Evolutionary conservation across 768 basidiomycete species (phyloP), one percentile per base, ranked within the genome.

Genomic region (Mycena crocata): DNA sequence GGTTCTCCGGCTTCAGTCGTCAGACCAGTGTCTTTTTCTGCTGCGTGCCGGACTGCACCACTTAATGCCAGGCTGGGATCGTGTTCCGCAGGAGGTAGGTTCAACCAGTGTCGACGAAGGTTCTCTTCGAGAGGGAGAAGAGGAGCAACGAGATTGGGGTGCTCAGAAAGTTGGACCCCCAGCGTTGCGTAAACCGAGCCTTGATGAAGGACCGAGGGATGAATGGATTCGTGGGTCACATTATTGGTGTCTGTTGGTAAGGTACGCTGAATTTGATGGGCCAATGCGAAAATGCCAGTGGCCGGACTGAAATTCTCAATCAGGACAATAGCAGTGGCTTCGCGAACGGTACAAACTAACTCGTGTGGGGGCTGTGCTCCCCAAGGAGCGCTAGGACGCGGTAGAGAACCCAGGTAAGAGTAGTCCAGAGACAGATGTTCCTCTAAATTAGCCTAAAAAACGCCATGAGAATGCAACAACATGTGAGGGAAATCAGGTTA

Each of bases 341-440:
- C 28, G 37, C 37, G 19, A 44, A 64, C 52, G 37, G 39, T 9
- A 78, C 88, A 73, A 69, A n/a, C n/a, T n/a, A n/a, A 91, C 91
- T 90, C 77, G 67, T 93, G 91, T 30, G 90, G 87, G 32, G 75
- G 74, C 66, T 89, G 90, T 62, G 80, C 72, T 14, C 91, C 91
- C 90, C 90, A 93, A 15, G 81, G 80, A 3, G 82, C 82, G 5
- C 81, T 82, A 2, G 91, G 90, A 13, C 83, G 75, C 1, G 83
- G 78, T 21, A 89, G 81, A 15, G 82, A 79, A 42, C 72, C 73
- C 10, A 91, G 65, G 67, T 93, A 92, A 13, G 77, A 67, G 34
- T 81, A 68, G 71, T 93, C 89, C 57, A 92, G 72, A 3, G 86
- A 86, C 34, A 93, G 75, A 17, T 87, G 84, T 49, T 85, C 80